Evolutionary conservation across 1,284 basidiomycete species (phyloP).

Genomic region (Cronartium quercuum): DNA sequence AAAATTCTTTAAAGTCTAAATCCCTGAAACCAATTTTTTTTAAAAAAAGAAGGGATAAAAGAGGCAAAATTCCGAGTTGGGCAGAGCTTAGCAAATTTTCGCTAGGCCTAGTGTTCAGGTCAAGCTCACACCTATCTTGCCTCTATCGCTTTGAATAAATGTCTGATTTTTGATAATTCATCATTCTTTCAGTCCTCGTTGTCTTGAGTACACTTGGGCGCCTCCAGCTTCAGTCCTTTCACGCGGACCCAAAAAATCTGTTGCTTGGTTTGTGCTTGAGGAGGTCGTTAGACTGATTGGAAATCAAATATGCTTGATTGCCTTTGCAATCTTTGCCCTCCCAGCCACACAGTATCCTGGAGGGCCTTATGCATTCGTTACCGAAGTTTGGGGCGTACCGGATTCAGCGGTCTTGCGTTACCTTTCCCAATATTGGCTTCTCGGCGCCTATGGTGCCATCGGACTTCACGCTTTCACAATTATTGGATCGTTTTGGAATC

Average conservation of each 20-base stretch:
- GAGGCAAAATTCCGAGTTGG: background rate
- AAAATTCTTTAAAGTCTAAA: background rate
- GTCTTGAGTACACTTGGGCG: slow-evolving; percentile 19
- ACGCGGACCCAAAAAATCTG: slow-evolving; percentile 11
- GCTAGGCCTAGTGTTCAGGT: slow-evolving; percentile 9
- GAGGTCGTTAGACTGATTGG: background rate
- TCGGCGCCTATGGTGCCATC: background rate
- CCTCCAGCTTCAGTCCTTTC: slow-evolving; percentile 9
- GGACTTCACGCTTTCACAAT: slow-evolving; percentile 7
- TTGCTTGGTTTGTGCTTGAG: slow-evolving; percentile 3
- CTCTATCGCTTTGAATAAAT: background rate
- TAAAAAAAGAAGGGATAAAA: background rate
- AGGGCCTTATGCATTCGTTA: background rate
- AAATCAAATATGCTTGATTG: slow-evolving; percentile 1
- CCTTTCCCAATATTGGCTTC: background rate
- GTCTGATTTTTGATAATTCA: background rate
- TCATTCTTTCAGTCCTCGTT: slow-evolving; percentile 7
- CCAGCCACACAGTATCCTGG: slow-evolving; percentile 14
- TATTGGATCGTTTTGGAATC: slow-evolving; percentile 4
- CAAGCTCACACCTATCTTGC: background rate
- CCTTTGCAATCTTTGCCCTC: background rate
- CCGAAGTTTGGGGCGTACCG: slow-evolving; percentile 8
- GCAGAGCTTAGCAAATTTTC: slow-evolving; percentile 18
- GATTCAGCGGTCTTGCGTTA: background rate
- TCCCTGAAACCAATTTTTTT: background rate